Base-by-base conservation (phyloP, 1,284 basidiomycete genomes). In the Sanguinoderma infundibulare region DNA sequence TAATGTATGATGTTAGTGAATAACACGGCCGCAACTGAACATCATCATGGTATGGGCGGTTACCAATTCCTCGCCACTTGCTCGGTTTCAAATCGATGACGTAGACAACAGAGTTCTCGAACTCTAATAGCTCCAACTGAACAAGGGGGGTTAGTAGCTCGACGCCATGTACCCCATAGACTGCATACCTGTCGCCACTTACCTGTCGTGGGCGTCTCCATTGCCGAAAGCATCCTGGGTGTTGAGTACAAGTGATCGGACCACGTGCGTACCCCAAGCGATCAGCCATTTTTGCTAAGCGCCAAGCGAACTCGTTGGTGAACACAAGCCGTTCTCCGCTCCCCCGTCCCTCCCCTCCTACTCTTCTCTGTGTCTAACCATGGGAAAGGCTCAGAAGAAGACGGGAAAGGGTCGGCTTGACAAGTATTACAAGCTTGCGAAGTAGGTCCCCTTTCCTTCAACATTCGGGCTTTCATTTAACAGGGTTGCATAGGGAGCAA, bases 401-500 rank as follows among this genome's bases (percentile, higher is more conserved):
- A 94, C 92, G n/a, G 92, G 92, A 69, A 98, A 98, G 79, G 95
- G 93, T 68, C 94, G 96, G 75, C 82, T 98, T 59, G 95, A 98
- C 79, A 97, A 97, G 79, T 98, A 95, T 78, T 97, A 97, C 79
- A 94, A 92, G 72, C 91, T 95, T 71, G 94, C 94, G 78, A 95
- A 94, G 93, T 94, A 69, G 62, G 84, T 78, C 20, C 34, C 12
- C 28, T 22, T 15, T 26, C 49, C n/a, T 46, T 26, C 47, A 38
- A 53, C 22, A 15, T 10, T 26, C 38, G 22, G 12, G 1, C 34
- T 12, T n/a, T 28, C 50, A 54, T 22, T 36, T 34, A 51, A 28
- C 54, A 50, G 26, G 22, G 34, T 59, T 49, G 60, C 71, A 63
- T 75, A 94, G 92, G 77, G 97, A 99, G 80, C 98, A 99, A 82